Base-by-base conservation (phyloP, 1,139 yeast genomes). In the Candida pseudocylindracea region DNA sequence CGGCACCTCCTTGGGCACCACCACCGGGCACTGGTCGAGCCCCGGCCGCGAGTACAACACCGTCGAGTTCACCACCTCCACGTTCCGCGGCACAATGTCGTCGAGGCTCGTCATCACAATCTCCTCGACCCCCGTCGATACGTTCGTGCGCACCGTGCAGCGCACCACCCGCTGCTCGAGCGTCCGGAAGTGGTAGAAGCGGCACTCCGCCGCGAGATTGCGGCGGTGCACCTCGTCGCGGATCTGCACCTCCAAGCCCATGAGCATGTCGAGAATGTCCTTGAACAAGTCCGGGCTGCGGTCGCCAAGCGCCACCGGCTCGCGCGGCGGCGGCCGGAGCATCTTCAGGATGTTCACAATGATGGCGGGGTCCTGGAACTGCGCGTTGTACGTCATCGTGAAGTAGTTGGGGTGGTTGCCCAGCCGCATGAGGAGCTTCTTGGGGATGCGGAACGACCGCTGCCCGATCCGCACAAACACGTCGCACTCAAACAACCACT, bases 401-500 rank as follows among this genome's bases (percentile, higher is more conserved):
- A 83, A 78, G 48, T 62, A 80, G 49, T 83, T 83, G 7, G 91
- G 92, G 32, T 52, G 47, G 46, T 83, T 80, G 0, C 93, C 93
- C 3, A 67, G 60, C 7, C 57, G 46, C 4, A 35, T 34, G 33
- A 81, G 54, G 12, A 80, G 41, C 13, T 53, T 55, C 37, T 63
- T 61, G 1, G 83, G 65, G 2, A 83, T 54, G 38, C 63, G 64
- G 48, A 80, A 75, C 13, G 67, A 53, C 32, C 51, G 49, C 25
- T 67, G 63, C 6, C 93, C 91, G 9, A 83, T 55, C 25, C 63
- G 57, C 8, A 72, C 67, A 47, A 63, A 72, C 28, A 72, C 56
- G 31, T 72, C 78, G 12, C 67, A 67, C 12, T 60, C 54, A 7
- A 54, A 46, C n/a, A 83, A 48, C 28, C 60, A 45, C 8, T 55